Evolutionary conservation across 345 rosid species (phyloP), one percentile per base, ranked within the genome.

Genomic region (Syzygium aromaticum): DNA sequence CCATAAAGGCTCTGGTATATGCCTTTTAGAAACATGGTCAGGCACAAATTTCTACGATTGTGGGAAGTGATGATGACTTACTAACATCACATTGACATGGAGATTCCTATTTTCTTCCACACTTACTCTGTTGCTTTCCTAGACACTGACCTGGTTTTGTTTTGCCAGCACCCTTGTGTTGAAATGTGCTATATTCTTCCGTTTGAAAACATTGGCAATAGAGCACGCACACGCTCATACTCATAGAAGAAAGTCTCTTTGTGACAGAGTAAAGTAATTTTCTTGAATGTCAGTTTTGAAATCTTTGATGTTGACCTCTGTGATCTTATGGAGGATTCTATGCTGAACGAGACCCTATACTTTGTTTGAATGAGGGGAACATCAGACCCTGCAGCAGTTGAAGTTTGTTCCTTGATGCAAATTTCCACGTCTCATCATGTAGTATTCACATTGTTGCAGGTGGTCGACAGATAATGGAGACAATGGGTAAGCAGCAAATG

Each of bases 391-490:
- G 56, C 33, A 52, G 73, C 21, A 63, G 38, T 63, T n/a, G 38
- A 64, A n/a, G 46, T 52, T 51, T 64, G 0, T 77, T 19, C 19
- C 14, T 8, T 16, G 46, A 33, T 27, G 6, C 51, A 43, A 67
- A 22, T 46, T 59, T 52, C 40, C 25, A 15, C 25, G 59, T 53
- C 30, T 51, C 86, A 59, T 85, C 82, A 53, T 67, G 51, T 57
- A 57, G 16, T 21, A 64, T 16, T 84, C 51, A 88, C 51, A 27
- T 84, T 87, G n/a, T 23, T 87, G 85, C 93, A 93, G 98, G 93
- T 92, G 98, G 85, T 90, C 95, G 52, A 92, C 95, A 89, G 95
- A 94, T 46, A 87, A 82, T 86, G 94, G 91, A 82, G 93, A 25
- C 84, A 85, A 89, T 86, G 86, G 88, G 93, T 93, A 93, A 87